A percentile compares a stretch with the other conserved stretches of the same genome.
Conservation (phyloP, 2,329 filamentous ascomycete species). For the Eutypa lata region DNA sequence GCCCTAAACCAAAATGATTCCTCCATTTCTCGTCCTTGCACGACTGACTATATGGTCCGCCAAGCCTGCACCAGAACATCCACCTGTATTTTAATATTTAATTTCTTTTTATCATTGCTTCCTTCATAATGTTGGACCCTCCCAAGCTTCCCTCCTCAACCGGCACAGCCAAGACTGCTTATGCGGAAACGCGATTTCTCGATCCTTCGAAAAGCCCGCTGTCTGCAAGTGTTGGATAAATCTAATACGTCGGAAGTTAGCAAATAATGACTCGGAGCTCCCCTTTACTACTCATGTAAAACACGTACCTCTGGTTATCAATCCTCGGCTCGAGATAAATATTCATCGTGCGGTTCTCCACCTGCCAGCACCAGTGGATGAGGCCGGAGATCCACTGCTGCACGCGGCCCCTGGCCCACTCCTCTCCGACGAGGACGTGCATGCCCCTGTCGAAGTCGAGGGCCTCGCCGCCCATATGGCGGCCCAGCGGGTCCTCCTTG, state of each 20-base stretch:
- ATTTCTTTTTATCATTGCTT: not conserved
- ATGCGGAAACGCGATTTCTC: constrained; percentile 82
- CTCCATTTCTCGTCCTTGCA: too few species aligned
- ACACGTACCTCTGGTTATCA: constrained; percentile 80
- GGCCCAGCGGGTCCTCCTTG: constrained; percentile 80
- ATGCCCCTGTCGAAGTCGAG: constrained; percentile 84
- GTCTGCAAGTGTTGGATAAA: constrained; percentile 68
- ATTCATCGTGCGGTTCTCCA: constrained; percentile 76
- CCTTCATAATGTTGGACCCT: constrained; percentile 56
- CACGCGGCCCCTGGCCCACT: constrained; percentile 84
- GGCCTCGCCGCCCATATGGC: constrained; percentile 61
- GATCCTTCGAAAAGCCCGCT: constrained; percentile 80
- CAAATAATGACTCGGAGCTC: constrained; percentile 3
- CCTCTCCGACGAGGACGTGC: constrained; percentile 86
- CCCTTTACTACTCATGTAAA: not conserved
- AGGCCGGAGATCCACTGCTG: constrained; percentile 78
- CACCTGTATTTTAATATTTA: not conserved
- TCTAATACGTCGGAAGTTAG: constrained; percentile 35
- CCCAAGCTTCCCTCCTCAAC: constrained; percentile 76
- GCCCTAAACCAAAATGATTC: too few species aligned
- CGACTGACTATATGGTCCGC: too few species aligned
- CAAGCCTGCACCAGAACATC: not conserved
- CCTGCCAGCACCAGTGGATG: constrained; percentile 79
- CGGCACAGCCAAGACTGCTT: constrained; percentile 89
- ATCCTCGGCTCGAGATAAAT: constrained; percentile 86